These are phyloP conservation scores for Raphanus raphanistrum DNA, from an alignment of 345 rosid genomes.

Conservation along the genomic window DNA sequence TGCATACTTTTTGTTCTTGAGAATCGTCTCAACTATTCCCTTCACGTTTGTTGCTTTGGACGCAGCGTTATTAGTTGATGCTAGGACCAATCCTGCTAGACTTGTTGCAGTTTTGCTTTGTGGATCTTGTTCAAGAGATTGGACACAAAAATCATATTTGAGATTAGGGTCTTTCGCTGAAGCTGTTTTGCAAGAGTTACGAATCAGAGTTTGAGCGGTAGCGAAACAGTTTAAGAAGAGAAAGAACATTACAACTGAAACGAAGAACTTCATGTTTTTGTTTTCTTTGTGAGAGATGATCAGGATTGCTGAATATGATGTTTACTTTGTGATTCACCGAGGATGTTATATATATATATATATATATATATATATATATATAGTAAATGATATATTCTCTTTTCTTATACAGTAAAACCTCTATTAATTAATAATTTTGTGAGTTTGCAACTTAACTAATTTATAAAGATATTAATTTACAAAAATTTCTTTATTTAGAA, in stretches of 20 bases:
- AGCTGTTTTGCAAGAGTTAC: conserved; percentile 41
- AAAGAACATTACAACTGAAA: conserved; percentile 4
- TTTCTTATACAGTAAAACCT: background rate
- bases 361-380: background rate
- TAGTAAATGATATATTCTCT: background rate
- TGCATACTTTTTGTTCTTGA: conserved; percentile 5
- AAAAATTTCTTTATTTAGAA: too few species aligned
- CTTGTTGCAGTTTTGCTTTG: conserved; percentile 31
- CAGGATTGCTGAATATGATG: background rate
- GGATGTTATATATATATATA: background rate
- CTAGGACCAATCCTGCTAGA: conserved; percentile 23
- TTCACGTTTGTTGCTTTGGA: conserved; percentile 36
- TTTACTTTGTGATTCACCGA: background rate
- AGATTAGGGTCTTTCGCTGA: conserved; percentile 34
- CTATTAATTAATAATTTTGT: too few species aligned
- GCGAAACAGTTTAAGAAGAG: background rate
- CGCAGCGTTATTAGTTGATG: conserved; percentile 27
- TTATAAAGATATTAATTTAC: too few species aligned
- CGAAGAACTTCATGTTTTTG: conserved; percentile 2
- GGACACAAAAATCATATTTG: conserved; percentile 37
- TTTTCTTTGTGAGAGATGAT: background rate
- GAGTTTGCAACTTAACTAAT: too few species aligned
- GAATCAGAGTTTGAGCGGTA: conserved; percentile 26
- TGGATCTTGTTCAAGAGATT: conserved; percentile 36
- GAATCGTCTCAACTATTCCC: conserved; percentile 25